A percentile compares a stretch with the other conserved stretches of the same genome.
phyloP scores from a whole-genome alignment of 495 filamentous ascomycete genomes.

The Lophiotrema nucula region DNA sequence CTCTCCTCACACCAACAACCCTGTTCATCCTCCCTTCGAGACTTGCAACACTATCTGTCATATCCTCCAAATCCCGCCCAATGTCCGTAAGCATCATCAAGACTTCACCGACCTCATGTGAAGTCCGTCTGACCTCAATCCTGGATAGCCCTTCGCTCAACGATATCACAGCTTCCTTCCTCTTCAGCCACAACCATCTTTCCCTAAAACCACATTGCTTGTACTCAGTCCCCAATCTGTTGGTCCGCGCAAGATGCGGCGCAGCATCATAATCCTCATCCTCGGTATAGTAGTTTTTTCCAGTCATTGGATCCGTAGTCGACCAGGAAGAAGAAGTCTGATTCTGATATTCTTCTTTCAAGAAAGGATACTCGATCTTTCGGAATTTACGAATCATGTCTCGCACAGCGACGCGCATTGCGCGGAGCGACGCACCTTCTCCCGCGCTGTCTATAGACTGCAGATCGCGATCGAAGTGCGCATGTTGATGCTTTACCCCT shows the following conservation, averaged over 20 bases:
- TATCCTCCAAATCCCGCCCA: conserved; percentile 4
- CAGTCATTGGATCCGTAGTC: not conserved
- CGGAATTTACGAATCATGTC: conserved; percentile 32
- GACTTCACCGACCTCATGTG: conserved; percentile 33
- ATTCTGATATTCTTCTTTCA: conserved; percentile 21
- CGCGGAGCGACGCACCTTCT: conserved; percentile 17
- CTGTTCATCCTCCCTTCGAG: conserved; percentile 6
- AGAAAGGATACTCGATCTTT: conserved; percentile 35
- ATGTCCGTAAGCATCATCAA: conserved; percentile 2
- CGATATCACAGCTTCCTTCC: conserved; percentile 28
- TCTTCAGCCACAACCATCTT: conserved; percentile 30
- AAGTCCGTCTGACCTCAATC: conserved; percentile 33
- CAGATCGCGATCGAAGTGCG: conserved; percentile 1
- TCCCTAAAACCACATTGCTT: conserved; percentile 17
- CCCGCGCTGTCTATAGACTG: not conserved
- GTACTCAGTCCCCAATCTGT: conserved; percentile 25
- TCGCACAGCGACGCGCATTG: conserved; percentile 26
- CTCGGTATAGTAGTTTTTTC: not conserved
- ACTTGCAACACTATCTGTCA: not conserved
- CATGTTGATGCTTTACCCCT: not conserved
- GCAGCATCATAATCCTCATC: not conserved
- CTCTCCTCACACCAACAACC: conserved; percentile 9
- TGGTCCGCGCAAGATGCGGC: not conserved
- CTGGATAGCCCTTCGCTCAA: conserved; percentile 28
- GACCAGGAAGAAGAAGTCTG: conserved; percentile 9